Evolutionary conservation across 2,329 filamentous ascomycete genomes (phyloP).

Genomic region (Emmonsiellopsis sp.): DNA sequence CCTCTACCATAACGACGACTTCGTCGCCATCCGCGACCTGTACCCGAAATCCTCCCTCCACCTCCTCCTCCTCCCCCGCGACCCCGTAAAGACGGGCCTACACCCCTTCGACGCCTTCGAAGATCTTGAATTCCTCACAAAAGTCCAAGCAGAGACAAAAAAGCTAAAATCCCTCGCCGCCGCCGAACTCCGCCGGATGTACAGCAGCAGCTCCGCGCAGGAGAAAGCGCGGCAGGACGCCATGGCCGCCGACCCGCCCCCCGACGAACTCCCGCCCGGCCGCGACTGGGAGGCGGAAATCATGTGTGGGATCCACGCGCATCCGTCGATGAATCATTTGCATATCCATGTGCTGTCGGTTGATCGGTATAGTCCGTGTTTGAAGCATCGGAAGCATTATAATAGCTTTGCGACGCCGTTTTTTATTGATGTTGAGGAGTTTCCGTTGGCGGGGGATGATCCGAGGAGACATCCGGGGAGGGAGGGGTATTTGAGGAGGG

Average conservation of each 20-base stretch:
- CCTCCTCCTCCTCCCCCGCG: slow-evolving; percentile 76
- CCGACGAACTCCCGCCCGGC: slow-evolving; percentile 54
- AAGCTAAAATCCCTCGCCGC: slow-evolving; percentile 59
- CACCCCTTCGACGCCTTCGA: slow-evolving; percentile 74
- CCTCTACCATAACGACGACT: slow-evolving; percentile 58
- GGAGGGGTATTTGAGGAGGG: slow-evolving; percentile 52
- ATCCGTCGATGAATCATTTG: slow-evolving; percentile 84
- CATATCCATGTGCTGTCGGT: slow-evolving; percentile 81
- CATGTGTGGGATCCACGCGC: slow-evolving; percentile 70
- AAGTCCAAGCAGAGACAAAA: slow-evolving; percentile 52
- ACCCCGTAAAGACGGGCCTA: slow-evolving; percentile 47
- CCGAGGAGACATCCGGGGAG: slow-evolving; percentile 48
- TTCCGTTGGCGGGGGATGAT: slow-evolving; percentile 64
- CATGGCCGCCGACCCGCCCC: slow-evolving; percentile 46
- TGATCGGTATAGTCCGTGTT: slow-evolving; percentile 62
- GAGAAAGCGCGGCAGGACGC: slow-evolving; percentile 59
- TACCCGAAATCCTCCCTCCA: slow-evolving; percentile 84
- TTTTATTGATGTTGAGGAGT: slow-evolving; percentile 67
- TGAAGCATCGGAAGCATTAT: slow-evolving; percentile 83
- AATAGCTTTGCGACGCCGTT: slow-evolving; percentile 85
- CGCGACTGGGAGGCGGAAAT: slow-evolving; percentile 73
- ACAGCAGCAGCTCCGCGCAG: slow-evolving; percentile 53
- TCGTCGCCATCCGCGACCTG: slow-evolving; percentile 70
- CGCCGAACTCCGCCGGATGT: slow-evolving; percentile 61
- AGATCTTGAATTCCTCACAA: slow-evolving; percentile 57